Evolutionary conservation across 1,284 basidiomycete genomes (phyloP), one percentile per base, ranked within the genome.

Genomic region (Irpex sp.): DNA sequence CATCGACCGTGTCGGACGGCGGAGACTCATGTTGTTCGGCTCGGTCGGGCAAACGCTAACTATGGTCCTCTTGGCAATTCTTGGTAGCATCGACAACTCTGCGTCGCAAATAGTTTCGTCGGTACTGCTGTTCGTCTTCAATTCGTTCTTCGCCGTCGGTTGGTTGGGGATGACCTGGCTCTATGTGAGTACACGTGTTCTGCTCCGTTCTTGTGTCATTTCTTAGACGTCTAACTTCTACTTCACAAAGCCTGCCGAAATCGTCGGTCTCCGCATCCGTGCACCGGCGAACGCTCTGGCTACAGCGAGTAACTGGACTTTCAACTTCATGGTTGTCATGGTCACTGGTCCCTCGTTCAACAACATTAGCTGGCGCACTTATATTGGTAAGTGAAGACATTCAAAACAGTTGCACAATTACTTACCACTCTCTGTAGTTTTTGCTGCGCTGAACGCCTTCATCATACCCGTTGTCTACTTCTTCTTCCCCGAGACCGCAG

Each of bases 161-260:
- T 88, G 86, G 86, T 80, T 88, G 70, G 86, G 86, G 23, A 87
- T 89, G 83, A 85, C 87, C 5, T 87, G 86, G 84, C 73, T 87
- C 59, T 85, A 85, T 66, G 82, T 85, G 63, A 68, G 82, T 75
- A 23, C 14, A 23, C 56, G 5, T 7, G 21, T 57, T 35, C 42
- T n/a, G 54, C n/a, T 1, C 37, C 37, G 12, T 21, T 36, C 14
- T 12, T 54, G 61, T 55, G 39, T 42, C 12, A 51, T 14, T 28
- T 14, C 14, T 63, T 48, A 53, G 58, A 55, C 56, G 63, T 60
- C 45, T 57, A 18, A 53, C 23, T 10, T 0, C 57, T 35, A 28
- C 39, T 33, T 28, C 5, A 5, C 23, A 12, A 67, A 86, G 79
- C 83, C 86, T 59, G 86, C 85, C n/a, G 85, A 88, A 70, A 84